Base-by-base conservation (phyloP, 192 early-diverging fungal species). In the Borealophlyctis nickersoniae region DNA sequence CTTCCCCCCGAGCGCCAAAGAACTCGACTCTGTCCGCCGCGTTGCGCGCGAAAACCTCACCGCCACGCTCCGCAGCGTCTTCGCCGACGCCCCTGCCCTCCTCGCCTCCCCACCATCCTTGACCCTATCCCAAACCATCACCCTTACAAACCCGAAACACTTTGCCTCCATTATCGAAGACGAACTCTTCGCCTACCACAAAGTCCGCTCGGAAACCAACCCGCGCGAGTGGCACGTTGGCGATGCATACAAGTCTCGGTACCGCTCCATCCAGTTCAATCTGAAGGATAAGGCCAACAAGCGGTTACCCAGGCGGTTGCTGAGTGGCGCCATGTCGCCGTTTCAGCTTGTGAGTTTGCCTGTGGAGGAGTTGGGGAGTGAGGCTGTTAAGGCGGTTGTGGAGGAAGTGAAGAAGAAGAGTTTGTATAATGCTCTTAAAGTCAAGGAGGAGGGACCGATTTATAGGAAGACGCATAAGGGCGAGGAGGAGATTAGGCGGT, bases 341-440 rank as follows among this genome's bases (percentile, higher is more conserved):
- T 22, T 19, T 0, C 52, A 61, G 31, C 74, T 80, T 23, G 73
- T 73, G 33, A 45, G 55, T 11, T 62, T 78, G 9, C 55, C 65
- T 13, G 54, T 73, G 16, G 57, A 70, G 28, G 76, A 75, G 3
- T 51, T 81, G 5, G 75, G 63, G 0, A 92, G 89, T 60, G 88
- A 89, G 0, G 85, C 84, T 55, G 67, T 90, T 9, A 77, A 85
- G 61, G 77, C 74, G 2, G 80, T 82, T 57, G 72, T 73, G 2
- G 87, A 82, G 34, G 73, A 77, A 30, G 66, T 84, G 24, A 73
- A 86, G 35, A 69, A 81, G 66, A 68, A 78, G 56, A 82, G 76
- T 57, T 67, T 23, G 73, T 81, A 50, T 16, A 73, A 87, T 49
- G 79, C 84, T 3, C 73, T 88, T 29, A 71, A 79, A 36, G 74